Evolutionary conservation across 2,329 filamentous ascomycete genomes (phyloP).

Genomic region (Alternaria atra): DNA sequence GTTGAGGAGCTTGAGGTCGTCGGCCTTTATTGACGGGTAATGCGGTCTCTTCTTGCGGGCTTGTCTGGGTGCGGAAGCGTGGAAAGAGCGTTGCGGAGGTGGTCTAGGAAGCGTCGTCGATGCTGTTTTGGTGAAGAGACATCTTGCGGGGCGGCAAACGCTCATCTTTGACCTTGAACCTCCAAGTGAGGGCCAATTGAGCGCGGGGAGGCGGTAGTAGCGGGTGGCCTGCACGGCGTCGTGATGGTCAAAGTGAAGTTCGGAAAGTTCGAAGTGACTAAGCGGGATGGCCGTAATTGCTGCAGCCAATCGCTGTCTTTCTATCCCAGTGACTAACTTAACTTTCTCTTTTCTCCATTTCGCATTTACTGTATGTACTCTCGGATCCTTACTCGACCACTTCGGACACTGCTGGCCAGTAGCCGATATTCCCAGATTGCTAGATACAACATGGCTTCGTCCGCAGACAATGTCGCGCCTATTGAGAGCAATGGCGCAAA

Average conservation of each 20-base stretch:
- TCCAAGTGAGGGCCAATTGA: slow-evolving; percentile 34
- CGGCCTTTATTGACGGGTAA: slow-evolving; percentile 57
- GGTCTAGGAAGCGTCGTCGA: slow-evolving; percentile 39
- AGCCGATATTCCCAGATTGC: slow-evolving; percentile 20
- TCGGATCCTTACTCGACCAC: slow-evolving; percentile 33
- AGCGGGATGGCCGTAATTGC: slow-evolving; percentile 18
- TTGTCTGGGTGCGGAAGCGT: slow-evolving; percentile 46
- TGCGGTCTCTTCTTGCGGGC: slow-evolving; percentile 52
- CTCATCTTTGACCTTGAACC: slow-evolving; percentile 49
- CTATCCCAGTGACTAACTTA: slow-evolving; percentile 36
- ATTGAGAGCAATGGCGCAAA: slow-evolving; percentile 47
- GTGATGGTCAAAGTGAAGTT: slow-evolving; percentile 31
- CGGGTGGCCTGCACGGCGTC: slow-evolving; percentile 18
- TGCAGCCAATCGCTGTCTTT: slow-evolving; percentile 39
- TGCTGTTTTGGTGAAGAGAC: slow-evolving; percentile 50
- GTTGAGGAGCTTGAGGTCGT: slow-evolving; percentile 49
- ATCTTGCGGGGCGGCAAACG: slow-evolving; percentile 53
- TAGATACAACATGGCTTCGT: slow-evolving; percentile 45
- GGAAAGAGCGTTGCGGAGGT: slow-evolving; percentile 53
- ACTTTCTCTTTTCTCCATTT: slow-evolving; percentile 34
- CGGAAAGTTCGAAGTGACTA: slow-evolving; percentile 35
- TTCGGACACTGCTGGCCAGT: slow-evolving; percentile 35
- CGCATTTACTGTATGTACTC: slow-evolving; percentile 31
- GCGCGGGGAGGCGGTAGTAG: slow-evolving; percentile 11
- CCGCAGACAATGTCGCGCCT: slow-evolving; percentile 41